Base-by-base conservation (phyloP, 2,329 filamentous ascomycete species). In the Alternaria infectoria region DNA sequence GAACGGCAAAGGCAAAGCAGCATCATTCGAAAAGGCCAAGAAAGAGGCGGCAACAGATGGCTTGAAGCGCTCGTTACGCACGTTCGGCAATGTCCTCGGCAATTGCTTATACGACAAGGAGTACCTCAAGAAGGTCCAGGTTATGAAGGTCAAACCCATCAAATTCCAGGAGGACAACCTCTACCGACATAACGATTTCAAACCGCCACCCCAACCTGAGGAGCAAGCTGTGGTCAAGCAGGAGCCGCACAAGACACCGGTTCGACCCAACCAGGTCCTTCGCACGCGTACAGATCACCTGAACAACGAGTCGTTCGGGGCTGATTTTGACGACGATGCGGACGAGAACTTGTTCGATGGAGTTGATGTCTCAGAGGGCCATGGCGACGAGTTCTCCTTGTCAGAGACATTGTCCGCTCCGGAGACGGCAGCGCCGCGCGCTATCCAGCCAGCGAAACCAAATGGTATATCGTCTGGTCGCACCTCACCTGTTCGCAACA, bases 31-130 rank as follows among this genome's bases (percentile, higher is more conserved):
- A 79, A 99, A 99, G 81, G 94, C 96, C 1, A 99, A 98, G 84
- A 99, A 99, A 79, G 94, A 98, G 83, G 96, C 93, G 8, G 96
- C 93, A 3, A 98, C 96, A 10, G 96, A 99, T 81, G 96, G 90
- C 2, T 78, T 99, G 76, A 99, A 99, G 81, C 87, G 96, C 69
- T 89, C 96, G 2, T 78, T 99, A 74, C 87, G 95, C 62, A 97
- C 90, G 67, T 99, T 99, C 80, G 96, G 96, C 63, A 98, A 98
- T 73, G 91, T 98, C 15, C 85, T 99, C 58, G 96, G 96, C n/a
- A 99, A 98, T 77, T 99, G 96, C 83, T 90, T 99, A 62, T 98
- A 99, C 81, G 96, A 99, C 82, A 97, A 97, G 80, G 90, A 95
- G 65, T 99, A 97, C 77, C 84, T 99, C 60, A 86, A 89, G 56